Evolutionary conservation across 169 alveolate genomes (phyloP), one percentile per base, ranked within the genome.

Genomic region (Eimeria maxima): DNA sequence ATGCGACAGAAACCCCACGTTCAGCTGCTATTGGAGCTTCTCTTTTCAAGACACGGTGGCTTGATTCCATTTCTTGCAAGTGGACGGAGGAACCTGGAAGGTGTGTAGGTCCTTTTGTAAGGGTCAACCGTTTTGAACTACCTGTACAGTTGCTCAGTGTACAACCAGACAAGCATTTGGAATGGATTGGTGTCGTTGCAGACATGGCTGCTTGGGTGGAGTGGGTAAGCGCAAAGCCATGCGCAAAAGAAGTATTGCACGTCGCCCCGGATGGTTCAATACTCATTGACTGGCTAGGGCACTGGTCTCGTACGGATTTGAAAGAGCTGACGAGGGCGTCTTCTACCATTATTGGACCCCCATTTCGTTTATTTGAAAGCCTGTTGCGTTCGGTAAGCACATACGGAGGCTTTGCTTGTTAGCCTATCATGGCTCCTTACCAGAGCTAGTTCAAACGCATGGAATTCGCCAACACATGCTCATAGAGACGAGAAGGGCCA

Each of bases 1-100:
- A 53, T 84, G 29, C 11, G 76, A 22, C 92, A 53, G 57, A 55
- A 29, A 44, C 92, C 92, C 38, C 92, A 57, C 38, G 44, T 69
- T 57, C 92, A 84, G 63, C 92, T 84, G 73, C 92, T 84, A 29
- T 42, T 84, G 92, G 50, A 84, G 74, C 47, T 84, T 24, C 50
- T 84, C 33, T 84, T 84, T 55, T 84, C 92, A 45, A 57, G 92
- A 3, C 47, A 55, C 53, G 92, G 92, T 16, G 92, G 92, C 47
- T 78, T 84, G 27, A n/a, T 84, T 24, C 92, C 92, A 13, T 84
- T 84, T 44, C 92, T 84, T 84, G 71, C 92, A 5, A 33, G 65
- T 13, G 73, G 50, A 29, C 92, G 8, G 11, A 50, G 73, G 65
- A 84, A 57, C 42, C 8, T 33, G 33, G 76, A 50, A 84, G 92